These are phyloP conservation scores for Pseudogymnoascus sp. DNA, from an alignment of 2,329 filamentous ascomycete species.

Conservation along the genomic window DNA sequence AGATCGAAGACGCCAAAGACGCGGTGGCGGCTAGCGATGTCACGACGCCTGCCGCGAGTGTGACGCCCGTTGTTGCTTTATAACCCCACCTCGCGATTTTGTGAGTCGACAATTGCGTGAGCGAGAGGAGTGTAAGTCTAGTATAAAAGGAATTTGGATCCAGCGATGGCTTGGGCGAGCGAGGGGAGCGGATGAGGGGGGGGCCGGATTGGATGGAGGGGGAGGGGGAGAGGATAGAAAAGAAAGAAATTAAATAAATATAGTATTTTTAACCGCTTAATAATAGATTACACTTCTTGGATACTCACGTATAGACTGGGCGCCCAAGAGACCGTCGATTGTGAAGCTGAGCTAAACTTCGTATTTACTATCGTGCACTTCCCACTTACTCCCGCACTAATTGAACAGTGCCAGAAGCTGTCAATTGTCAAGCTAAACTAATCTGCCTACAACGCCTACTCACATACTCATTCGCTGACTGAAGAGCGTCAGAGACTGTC, in stretches of 20 bases:
- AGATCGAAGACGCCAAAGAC: neutral
- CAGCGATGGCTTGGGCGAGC: neutral
- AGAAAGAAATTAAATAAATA: neutral
- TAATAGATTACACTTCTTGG: neutral
- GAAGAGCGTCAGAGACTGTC: too few species aligned
- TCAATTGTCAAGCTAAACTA: too few species aligned
- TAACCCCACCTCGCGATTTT: neutral
- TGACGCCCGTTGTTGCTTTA: neutral
- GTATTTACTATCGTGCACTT: too few species aligned
- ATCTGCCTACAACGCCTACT: too few species aligned
- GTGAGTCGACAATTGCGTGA: neutral
- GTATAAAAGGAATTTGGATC: neutral
- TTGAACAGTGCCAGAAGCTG: too few species aligned
- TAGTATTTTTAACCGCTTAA: neutral
- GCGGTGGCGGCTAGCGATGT: neutral
- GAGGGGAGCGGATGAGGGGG: neutral
- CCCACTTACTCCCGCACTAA: too few species aligned
- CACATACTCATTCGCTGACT: too few species aligned
- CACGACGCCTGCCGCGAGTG: neutral
- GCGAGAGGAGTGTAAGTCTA: neutral
- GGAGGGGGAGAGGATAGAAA: neutral
- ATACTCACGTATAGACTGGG: too few species aligned
- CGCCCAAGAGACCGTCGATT: too few species aligned
- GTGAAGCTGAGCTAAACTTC: too few species aligned
- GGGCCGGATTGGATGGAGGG: neutral